These are phyloP conservation scores for Pseudogymnoascus sp. DNA, from an alignment of 2,329 filamentous ascomycete species.

Conservation along the genomic window DNA sequence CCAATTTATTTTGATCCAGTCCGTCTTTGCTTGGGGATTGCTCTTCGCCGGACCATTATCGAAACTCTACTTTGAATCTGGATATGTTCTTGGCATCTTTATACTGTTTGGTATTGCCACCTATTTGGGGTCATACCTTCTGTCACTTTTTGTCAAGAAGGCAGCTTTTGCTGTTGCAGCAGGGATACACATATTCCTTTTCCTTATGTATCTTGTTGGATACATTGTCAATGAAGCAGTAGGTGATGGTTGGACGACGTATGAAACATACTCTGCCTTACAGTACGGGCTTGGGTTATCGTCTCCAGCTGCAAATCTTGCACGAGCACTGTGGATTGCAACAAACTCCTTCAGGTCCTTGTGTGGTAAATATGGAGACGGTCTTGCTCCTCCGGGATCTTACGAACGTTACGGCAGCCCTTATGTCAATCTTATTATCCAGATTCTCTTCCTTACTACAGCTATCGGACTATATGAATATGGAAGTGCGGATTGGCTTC, in stretches of 20 bases:
- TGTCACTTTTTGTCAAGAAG: constrained; percentile 23
- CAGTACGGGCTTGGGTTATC: constrained; percentile 51
- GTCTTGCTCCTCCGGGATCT: constrained; percentile 13
- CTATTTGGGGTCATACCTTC: constrained; percentile 22
- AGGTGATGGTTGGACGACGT: constrained; percentile 42
- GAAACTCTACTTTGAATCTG: constrained; percentile 19
- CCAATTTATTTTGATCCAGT: constrained; percentile 22
- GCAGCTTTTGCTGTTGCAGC: constrained; percentile 24
- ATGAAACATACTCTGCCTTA: constrained; percentile 43
- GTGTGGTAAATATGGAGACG: constrained; percentile 23
- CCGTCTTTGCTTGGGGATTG: constrained; percentile 20
- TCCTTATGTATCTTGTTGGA: constrained; percentile 41
- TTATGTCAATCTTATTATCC: constrained; percentile 22
- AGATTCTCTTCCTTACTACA: constrained; percentile 21
- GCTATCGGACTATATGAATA: constrained; percentile 22
- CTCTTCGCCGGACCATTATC: constrained; percentile 17
- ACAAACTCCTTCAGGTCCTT: constrained; percentile 20
- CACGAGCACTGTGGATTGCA: constrained; percentile 48
- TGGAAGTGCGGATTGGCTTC: constrained; percentile 23
- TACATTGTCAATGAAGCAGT: constrained; percentile 51
- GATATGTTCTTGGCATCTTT: constrained; percentile 20
- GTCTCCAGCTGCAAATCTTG: constrained; percentile 50
- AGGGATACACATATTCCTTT: constrained; percentile 28
- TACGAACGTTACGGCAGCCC: constrained; percentile 23
- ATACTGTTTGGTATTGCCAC: constrained; percentile 25